Percentiles rank a stretch among this genome's conserved stretches.
phyloP scores from a whole-genome alignment of 441 rosid genomes.

The Macaranga tanarius region DNA sequence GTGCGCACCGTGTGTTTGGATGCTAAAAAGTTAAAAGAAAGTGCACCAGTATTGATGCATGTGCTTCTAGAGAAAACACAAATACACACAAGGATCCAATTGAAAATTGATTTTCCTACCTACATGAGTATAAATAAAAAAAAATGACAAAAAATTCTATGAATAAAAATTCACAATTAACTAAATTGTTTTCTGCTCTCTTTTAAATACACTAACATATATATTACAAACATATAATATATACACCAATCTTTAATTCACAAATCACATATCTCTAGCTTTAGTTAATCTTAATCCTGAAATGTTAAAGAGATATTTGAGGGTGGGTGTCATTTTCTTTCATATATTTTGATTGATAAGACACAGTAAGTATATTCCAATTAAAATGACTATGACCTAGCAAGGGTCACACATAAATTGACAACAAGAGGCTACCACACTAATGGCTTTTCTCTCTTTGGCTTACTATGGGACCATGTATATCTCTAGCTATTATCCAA shows the following conservation, averaged over 20 bases:
- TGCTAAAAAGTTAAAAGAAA: background rate
- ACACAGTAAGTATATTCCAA: conserved; percentile 40
- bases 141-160: too few species aligned
- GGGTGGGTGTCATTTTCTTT: conserved; percentile 32
- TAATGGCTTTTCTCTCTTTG: conserved; percentile 26
- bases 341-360: conserved; percentile 29
- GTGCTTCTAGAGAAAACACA: conserved; percentile 11
- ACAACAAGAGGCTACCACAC: conserved; percentile 42
- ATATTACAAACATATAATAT: background rate
- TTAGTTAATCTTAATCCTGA: too few species aligned
- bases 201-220: too few species aligned
- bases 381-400: conserved; percentile 21
- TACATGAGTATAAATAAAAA: too few species aligned
- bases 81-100: background rate
- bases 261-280: background rate
- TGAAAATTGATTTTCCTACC: background rate
- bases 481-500: conserved; percentile 23
- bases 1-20: too few species aligned
- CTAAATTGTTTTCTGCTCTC: too few species aligned
- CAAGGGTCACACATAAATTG: conserved; percentile 31
- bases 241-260: background rate
- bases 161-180: too few species aligned
- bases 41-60: background rate
- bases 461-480: conserved; percentile 32
- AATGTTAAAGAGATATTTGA: conserved; percentile 17